Conservation (phyloP, 345 rosid genomes). For the Abelmoschus esculentus region DNA sequence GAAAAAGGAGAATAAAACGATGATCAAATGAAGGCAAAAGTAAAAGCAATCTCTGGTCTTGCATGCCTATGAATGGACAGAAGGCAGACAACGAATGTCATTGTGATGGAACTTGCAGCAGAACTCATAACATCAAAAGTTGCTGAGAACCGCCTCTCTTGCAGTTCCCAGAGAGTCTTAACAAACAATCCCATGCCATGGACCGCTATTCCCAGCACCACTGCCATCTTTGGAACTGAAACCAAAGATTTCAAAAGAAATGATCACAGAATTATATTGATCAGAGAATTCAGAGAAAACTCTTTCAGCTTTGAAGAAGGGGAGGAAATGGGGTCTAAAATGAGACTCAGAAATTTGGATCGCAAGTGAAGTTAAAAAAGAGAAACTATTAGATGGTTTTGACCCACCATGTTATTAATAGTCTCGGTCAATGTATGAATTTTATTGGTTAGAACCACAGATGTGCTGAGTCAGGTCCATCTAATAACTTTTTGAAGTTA, state of each 20-base stretch:
- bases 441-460: too few relatives aligned
- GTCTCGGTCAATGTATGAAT: too few relatives aligned
- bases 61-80: constrained; percentile 27
- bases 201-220: constrained; percentile 27
- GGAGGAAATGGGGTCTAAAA: background rate
- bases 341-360: background rate
- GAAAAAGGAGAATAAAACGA: background rate
- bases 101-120: constrained; percentile 21
- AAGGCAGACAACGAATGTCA: constrained; percentile 34
- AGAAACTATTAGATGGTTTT: too few relatives aligned
- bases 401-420: too few relatives aligned
- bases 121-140: constrained; percentile 27
- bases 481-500: too few relatives aligned
- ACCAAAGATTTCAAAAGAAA: too few relatives aligned
- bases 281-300: background rate
- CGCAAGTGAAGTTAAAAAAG: background rate
- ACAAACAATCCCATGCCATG: constrained; percentile 27
- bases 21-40: constrained; percentile 16
- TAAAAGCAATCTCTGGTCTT: constrained; percentile 19
- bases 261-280: background rate
- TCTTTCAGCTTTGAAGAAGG: background rate
- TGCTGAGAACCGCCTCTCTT: constrained; percentile 25
- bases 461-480: too few relatives aligned
- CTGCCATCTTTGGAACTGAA: constrained; percentile 23
- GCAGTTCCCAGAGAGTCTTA: constrained; percentile 26